Evolutionary conservation across 2,329 filamentous ascomycete genomes (phyloP).

Genomic region (Madurella fahalii): DNA sequence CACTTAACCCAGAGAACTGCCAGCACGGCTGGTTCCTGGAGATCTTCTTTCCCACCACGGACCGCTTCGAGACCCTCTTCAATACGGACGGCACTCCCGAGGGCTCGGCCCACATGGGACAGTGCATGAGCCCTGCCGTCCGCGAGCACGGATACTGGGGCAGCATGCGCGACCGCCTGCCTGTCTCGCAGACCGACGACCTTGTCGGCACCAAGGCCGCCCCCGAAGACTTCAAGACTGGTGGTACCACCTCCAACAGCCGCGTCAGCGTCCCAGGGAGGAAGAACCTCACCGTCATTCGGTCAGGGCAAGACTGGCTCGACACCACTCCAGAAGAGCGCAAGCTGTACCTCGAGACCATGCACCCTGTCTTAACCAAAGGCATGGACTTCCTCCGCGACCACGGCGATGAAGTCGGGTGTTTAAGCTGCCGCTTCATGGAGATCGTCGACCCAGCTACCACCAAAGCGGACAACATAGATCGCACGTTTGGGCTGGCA

Average conservation of each 20-base stretch:
- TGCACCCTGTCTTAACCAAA: constrained; percentile 40
- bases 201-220: constrained; percentile 28
- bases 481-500: constrained; percentile 39
- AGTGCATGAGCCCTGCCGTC: constrained; percentile 34
- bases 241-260: not conserved
- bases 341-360: constrained; percentile 40
- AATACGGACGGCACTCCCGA: constrained; percentile 36
- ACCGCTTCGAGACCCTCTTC: constrained; percentile 43
- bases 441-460: constrained; percentile 33
- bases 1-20: constrained; percentile 23
- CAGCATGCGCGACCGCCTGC: constrained; percentile 42
- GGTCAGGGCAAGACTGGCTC: constrained; percentile 44
- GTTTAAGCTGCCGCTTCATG: constrained; percentile 42
- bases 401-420: constrained; percentile 40
- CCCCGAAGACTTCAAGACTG: not conserved
- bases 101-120: constrained; percentile 39
- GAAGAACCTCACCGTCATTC: constrained; percentile 41
- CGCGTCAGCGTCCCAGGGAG: constrained; percentile 34
- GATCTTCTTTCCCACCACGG: constrained; percentile 38
- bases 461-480: constrained; percentile 21
- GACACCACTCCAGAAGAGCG: constrained; percentile 38
- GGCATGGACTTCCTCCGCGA: constrained; percentile 45
- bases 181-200: constrained; percentile 35
- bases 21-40: constrained; percentile 41
- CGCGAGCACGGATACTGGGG: constrained; percentile 45